Conservation (phyloP, 2,329 filamentous ascomycete species). For the Capronia epimyces region DNA sequence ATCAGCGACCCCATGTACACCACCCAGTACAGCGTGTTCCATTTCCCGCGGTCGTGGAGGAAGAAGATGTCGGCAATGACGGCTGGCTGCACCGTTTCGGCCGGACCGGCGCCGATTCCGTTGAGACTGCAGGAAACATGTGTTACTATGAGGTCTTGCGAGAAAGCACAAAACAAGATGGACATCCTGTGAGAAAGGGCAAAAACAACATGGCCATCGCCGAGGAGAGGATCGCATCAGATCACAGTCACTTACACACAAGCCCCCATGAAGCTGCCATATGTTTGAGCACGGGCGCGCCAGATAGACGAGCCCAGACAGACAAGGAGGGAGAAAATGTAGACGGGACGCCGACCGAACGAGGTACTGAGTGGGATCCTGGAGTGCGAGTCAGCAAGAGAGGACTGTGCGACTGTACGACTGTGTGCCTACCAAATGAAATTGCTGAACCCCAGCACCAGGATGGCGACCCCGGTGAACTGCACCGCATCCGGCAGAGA, state of each 20-base stretch:
- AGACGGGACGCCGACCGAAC: slow-evolving; percentile 52
- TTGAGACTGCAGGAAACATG: slow-evolving; percentile 43
- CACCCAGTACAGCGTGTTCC: slow-evolving; percentile 57
- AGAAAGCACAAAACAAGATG: too few species aligned
- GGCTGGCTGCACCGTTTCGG: slow-evolving; percentile 57
- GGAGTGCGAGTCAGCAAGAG: neutral
- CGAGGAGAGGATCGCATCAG: neutral
- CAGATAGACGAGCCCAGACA: slow-evolving; percentile 52
- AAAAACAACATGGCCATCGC: too few species aligned
- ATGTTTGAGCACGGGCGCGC: slow-evolving; percentile 54
- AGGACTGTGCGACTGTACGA: slow-evolving; percentile 4
- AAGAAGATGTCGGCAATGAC: slow-evolving; percentile 63
- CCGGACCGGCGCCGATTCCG: slow-evolving; percentile 57
- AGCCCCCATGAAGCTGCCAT: slow-evolving; percentile 60
- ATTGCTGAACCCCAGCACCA: slow-evolving; percentile 56
- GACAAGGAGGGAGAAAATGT: slow-evolving; percentile 49
- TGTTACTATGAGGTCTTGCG: too few species aligned
- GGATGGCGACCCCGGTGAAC: slow-evolving; percentile 53
- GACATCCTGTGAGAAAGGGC: too few species aligned
- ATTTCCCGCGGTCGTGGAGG: slow-evolving; percentile 59
- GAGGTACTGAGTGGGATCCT: slow-evolving; percentile 53
- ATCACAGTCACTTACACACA: slow-evolving; percentile 37
- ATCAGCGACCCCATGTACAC: slow-evolving; percentile 59
- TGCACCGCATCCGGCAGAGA: slow-evolving; percentile 51
- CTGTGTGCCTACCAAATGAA: slow-evolving; percentile 48